Conservation (phyloP, 2,329 filamentous ascomycete genomes). For the Colletotrichum filicis region DNA sequence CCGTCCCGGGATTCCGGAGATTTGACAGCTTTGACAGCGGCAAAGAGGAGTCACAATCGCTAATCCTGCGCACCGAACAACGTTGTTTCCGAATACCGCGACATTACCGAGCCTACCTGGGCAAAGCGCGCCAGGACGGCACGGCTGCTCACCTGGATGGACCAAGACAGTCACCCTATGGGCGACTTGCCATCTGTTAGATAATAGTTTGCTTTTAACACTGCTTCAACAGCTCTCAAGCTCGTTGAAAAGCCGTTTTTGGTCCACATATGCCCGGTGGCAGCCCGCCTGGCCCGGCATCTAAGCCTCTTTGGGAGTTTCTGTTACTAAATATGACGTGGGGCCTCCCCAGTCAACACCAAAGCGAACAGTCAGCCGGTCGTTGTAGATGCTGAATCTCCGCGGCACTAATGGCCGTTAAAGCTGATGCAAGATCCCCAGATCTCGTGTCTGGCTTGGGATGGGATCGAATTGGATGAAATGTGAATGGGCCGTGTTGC, state of each 20-base stretch:
- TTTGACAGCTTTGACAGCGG: not conserved
- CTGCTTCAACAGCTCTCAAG: not conserved
- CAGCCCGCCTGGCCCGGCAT: slow-evolving; percentile 25
- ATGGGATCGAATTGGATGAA: slow-evolving; percentile 10
- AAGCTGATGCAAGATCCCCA: slow-evolving; percentile 16
- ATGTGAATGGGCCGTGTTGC: not conserved
- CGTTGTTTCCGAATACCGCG: not conserved
- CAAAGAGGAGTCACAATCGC: not conserved
- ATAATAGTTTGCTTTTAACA: slow-evolving; percentile 22
- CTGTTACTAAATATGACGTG: slow-evolving; percentile 42
- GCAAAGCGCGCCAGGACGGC: slow-evolving; percentile 7
- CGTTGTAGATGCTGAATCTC: slow-evolving; percentile 40
- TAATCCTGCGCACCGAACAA: not conserved
- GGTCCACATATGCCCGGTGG: slow-evolving; percentile 16
- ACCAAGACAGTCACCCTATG: slow-evolving; percentile 8
- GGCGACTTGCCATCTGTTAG: slow-evolving; percentile 29
- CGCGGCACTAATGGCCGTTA: slow-evolving; percentile 37
- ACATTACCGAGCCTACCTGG: not conserved
- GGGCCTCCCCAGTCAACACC: slow-evolving; percentile 10
- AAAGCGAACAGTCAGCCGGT: slow-evolving; percentile 15
- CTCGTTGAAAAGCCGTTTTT: slow-evolving; percentile 4
- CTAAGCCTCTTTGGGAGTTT: slow-evolving; percentile 38
- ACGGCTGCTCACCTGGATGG: slow-evolving; percentile 3
- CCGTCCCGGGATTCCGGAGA: not conserved
- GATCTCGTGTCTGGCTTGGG: not conserved